phyloP scores from a whole-genome alignment of 768 basidiomycete genomes.

The Daedaleopsis nitida region DNA sequence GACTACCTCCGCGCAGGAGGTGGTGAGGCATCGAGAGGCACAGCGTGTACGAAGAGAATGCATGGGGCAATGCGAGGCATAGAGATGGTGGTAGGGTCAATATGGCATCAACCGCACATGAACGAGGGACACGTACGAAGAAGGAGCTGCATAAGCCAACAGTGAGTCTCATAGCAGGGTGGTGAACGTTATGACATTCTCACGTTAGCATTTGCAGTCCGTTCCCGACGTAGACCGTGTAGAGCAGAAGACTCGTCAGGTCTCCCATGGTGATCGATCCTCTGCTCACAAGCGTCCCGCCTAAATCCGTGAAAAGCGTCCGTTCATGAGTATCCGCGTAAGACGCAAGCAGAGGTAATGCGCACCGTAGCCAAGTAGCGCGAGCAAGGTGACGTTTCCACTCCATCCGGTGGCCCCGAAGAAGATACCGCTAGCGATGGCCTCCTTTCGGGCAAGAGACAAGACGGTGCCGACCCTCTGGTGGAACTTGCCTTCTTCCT shows the following conservation, averaged over 20 bases:
- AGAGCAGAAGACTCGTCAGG: slow-evolving; percentile 84
- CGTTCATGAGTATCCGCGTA: not conserved
- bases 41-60: not conserved
- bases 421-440: slow-evolving; percentile 89
- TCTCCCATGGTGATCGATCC: slow-evolving; percentile 92
- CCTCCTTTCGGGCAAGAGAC: slow-evolving; percentile 79
- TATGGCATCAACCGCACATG: not conserved
- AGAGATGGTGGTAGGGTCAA: not conserved
- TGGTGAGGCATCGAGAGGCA: not conserved
- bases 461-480: slow-evolving; percentile 68
- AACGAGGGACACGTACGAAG: slow-evolving; percentile 33
- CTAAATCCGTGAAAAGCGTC: slow-evolving; percentile 38
- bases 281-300: slow-evolving; percentile 86
- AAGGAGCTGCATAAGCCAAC: slow-evolving; percentile 33
- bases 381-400: slow-evolving; percentile 89
- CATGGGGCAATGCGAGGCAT: too few species aligned
- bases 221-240: slow-evolving; percentile 87
- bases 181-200: slow-evolving; percentile 26
- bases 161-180: not conserved
- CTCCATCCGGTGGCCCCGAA: slow-evolving; percentile 92
- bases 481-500: slow-evolving; percentile 79
- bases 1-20: slow-evolving; percentile 46
- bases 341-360: not conserved
- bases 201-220: slow-evolving; percentile 81
- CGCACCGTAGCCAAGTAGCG: slow-evolving; percentile 87